Percentiles rank a stretch among this genome's conserved stretches.
These are phyloP conservation scores for Vicia villosa DNA, from an alignment of 306 rosid species.

Conservation along the genomic window DNA sequence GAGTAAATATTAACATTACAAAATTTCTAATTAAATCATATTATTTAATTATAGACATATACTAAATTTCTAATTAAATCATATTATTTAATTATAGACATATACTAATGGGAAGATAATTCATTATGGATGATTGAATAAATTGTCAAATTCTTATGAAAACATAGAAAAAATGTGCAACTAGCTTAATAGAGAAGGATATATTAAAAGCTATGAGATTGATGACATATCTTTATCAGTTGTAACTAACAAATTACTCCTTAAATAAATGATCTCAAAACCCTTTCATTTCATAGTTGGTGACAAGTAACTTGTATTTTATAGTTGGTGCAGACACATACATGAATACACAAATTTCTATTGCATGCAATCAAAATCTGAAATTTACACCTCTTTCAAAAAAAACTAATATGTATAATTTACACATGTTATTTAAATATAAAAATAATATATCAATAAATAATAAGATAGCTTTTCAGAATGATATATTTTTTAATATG, in stretches of 20 bases:
- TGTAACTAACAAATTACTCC: constrained; percentile 29
- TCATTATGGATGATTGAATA: not conserved
- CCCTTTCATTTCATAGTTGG: constrained; percentile 37
- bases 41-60: no score
- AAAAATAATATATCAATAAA: no score
- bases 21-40: no score
- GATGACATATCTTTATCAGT: constrained; percentile 16
- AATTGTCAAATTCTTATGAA: not conserved
- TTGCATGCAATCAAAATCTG: not conserved
- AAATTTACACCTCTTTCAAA: not conserved
- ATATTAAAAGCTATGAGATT: not conserved
- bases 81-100: no score
- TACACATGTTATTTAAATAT: no score
- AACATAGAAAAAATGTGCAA: not conserved
- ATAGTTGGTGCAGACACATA: not conserved
- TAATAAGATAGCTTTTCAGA: no score
- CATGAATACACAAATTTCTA: not conserved
- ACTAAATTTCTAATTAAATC: no score
- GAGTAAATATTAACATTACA: no score
- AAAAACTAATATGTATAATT: not conserved
- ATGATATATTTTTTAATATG: not conserved
- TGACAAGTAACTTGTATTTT: constrained; percentile 30
- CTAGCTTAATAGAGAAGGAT: not conserved
- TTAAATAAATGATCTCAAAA: constrained; percentile 5
- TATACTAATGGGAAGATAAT: no score